A percentile compares a stretch with the other conserved stretches of the same genome.
phyloP scores from a whole-genome alignment of 2,329 filamentous ascomycete genomes.

The Xylaria sp. region DNA sequence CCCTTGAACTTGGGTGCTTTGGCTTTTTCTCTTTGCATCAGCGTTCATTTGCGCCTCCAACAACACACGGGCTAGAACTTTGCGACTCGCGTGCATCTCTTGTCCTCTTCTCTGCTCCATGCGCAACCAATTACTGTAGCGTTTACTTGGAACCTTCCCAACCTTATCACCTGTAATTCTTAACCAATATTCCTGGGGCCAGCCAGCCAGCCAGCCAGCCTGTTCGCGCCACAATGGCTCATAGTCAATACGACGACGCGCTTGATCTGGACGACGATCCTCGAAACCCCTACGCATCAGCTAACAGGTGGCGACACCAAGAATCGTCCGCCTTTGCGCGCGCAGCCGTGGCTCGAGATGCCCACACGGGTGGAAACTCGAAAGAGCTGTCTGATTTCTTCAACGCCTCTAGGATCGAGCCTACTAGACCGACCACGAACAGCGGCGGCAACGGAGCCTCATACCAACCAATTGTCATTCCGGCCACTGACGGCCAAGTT shows the following conservation, averaged over 20 bases:
- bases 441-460: constrained; percentile 53
- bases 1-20: constrained; percentile 5
- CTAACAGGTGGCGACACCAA: constrained; percentile 71
- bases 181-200: not conserved
- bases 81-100: not conserved
- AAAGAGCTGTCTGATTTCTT: constrained; percentile 67
- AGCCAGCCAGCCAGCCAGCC: not conserved
- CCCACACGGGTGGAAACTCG: constrained; percentile 57
- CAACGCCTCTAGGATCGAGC: constrained; percentile 64
- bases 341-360: constrained; percentile 58
- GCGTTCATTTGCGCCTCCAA: constrained; percentile 10
- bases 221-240: constrained; percentile 39
- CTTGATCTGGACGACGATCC: constrained; percentile 49
- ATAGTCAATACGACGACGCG: constrained; percentile 39
- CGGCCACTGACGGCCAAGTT: constrained; percentile 50
- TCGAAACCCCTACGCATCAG: constrained; percentile 66
- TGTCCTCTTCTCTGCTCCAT: not conserved
- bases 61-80: constrained; percentile 4
- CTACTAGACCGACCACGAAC: constrained; percentile 48
- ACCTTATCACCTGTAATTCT: not conserved
- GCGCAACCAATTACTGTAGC: constrained; percentile 6
- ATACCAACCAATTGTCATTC: constrained; percentile 63
- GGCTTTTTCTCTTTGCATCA: not conserved
- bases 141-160: not conserved
- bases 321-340: constrained; percentile 68